Base-by-base conservation (phyloP, 352 stramenopile species). In the Pythium rishiriense region DNA sequence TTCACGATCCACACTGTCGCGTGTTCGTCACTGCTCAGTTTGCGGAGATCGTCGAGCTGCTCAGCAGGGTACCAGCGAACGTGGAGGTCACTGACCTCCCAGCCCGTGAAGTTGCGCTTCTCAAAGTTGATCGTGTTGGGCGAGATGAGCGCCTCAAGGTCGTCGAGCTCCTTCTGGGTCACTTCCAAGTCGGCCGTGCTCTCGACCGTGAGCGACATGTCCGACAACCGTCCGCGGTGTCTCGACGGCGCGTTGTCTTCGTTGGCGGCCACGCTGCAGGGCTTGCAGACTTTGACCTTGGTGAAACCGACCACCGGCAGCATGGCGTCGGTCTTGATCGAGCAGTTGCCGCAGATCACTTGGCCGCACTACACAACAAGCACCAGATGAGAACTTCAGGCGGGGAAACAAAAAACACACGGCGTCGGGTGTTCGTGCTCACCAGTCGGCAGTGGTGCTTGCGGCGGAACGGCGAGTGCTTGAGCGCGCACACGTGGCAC, bases 401-500 rank as follows among this genome's bases (percentile, higher is more conserved):
- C 15, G 10, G 48, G 54, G 33, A 48, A 19, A 10, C 15, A 35
- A 24, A n/a, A n/a, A n/a, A n/a, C n/a, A n/a, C n/a, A n/a, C n/a
- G n/a, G n/a, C n/a, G 25, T 17, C n/a, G 7, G 35, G 10, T 39
- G 43, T n/a, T 19, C 31, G 14, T 48, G 25, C 62, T 52, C 31
- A 69, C 62, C 62, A 64, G 12, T 29, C 62, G 62, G 48, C 62
- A 69, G 54, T 69, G 62, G 28, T 59, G 22, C 48, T 60, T 58
- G 35, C 62, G 55, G 24, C 49, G 46, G 22, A 69, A 69, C 19
- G 62, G 4, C 22, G 41, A 46, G 54, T 60, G 61, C 15, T 59
- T 58, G 25, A 31, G 24, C 39, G 39, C 24, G n/a, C 62, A 64
- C 11, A 64, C 46, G 2, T 22, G 9, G n/a, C 62, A 69, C 4